Evolutionary conservation across 2,329 filamentous ascomycete species (phyloP).

Genomic region (Dactylellina sp.): DNA sequence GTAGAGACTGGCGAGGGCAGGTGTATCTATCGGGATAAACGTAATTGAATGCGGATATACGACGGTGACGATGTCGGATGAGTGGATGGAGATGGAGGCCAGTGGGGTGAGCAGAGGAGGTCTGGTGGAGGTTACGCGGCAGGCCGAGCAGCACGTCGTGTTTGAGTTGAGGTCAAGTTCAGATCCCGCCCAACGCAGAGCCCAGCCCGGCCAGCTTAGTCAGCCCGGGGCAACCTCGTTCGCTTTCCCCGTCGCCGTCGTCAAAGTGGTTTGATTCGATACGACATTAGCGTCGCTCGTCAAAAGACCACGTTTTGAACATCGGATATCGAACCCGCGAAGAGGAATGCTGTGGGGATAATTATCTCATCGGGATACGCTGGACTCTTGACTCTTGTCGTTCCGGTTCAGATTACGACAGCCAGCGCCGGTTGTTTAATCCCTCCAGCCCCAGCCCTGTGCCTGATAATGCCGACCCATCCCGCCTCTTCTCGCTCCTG

Average conservation of each 20-base stretch:
- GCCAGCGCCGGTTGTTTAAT: constrained; percentile 32
- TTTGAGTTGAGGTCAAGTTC: constrained; percentile 39
- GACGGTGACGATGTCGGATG: not conserved
- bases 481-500: constrained; percentile 34
- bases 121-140: constrained; percentile 54
- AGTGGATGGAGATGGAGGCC: constrained; percentile 6
- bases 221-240: constrained; percentile 14
- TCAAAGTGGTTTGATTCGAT: too few relatives aligned
- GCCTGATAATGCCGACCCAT: constrained; percentile 34
- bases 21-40: constrained; percentile 25
- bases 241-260: not conserved
- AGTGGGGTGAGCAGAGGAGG: constrained; percentile 4
- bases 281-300: not conserved
- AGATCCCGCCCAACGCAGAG: constrained; percentile 39
- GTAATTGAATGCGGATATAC: constrained; percentile 26
- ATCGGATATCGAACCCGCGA: too few relatives aligned
- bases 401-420: too few relatives aligned
- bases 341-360: too few relatives aligned
- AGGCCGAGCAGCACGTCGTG: constrained; percentile 32
- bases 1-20: not conserved
- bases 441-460: constrained; percentile 22
- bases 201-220: constrained; percentile 35
- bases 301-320: constrained; percentile 2
- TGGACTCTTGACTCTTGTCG: too few relatives aligned
- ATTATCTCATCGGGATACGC: too few relatives aligned